A percentile compares a stretch with the other conserved stretches of the same genome.
These are phyloP conservation scores for Didymella pinodella DNA, from an alignment of 2,329 filamentous ascomycete species.

Conservation along the genomic window DNA sequence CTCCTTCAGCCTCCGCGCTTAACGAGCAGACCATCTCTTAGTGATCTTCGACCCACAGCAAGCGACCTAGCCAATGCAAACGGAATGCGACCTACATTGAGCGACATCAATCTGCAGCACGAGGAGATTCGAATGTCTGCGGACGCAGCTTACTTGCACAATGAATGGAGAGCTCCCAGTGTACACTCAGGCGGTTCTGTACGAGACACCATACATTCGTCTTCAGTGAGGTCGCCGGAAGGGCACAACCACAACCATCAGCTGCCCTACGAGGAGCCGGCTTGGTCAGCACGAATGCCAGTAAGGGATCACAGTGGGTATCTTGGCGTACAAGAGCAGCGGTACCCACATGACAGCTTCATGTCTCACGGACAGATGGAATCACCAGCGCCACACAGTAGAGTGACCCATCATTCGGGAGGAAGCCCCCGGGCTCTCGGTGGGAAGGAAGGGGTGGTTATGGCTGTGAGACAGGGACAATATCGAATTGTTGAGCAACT, in stretches of 20 bases:
- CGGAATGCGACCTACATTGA: constrained; percentile 2
- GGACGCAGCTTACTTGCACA: constrained; percentile 32
- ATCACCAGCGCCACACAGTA: background rate
- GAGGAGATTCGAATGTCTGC: constrained; percentile 24
- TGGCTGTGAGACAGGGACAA: constrained; percentile 68
- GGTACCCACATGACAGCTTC: constrained; percentile 1
- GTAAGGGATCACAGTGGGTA: background rate
- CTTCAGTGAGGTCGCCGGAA: constrained; percentile 17
- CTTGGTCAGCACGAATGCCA: constrained; percentile 18
- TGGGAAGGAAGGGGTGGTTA: constrained; percentile 53
- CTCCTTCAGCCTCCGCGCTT: constrained; percentile 14
- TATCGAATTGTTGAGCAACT: constrained; percentile 62
- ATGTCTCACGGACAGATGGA: constrained; percentile 3
- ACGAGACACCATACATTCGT: constrained; percentile 36
- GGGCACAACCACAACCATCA: background rate
- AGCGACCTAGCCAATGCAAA: background rate
- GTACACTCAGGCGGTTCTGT: constrained; percentile 36
- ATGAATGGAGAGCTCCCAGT: constrained; percentile 39
- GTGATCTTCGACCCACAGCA: constrained; percentile 24
- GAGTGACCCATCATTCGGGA: background rate
- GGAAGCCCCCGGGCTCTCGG: constrained; percentile 24
- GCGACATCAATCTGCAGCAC: constrained; percentile 17
- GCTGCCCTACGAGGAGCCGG: constrained; percentile 29
- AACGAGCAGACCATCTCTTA: constrained; percentile 21
- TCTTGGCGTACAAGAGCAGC: background rate